Base-by-base conservation (phyloP, 257 asterid genomes). In the Handroanthus guayacan region DNA sequence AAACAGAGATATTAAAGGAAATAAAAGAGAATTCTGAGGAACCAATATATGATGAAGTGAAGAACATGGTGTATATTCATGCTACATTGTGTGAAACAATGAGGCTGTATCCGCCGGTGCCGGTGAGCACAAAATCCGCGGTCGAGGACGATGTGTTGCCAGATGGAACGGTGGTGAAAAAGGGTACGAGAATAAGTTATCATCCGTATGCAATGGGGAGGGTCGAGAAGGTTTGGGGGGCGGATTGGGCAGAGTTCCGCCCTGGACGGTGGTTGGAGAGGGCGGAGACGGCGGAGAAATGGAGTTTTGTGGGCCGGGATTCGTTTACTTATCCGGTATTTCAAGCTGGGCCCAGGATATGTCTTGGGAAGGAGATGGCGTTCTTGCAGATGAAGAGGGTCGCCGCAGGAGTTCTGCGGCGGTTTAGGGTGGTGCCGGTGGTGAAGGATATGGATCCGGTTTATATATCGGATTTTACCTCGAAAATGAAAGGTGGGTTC, bases 181-280 rank as follows among this genome's bases (percentile, higher is more conserved):
- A 86, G 83, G 93, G 90, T 3, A 82, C 85, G 2, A 82, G 87
- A 39, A 76, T 89, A 11, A 68, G 78, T 12, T 91, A 86, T 41
- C 92, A 89, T 31, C 85, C 90, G 9, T 91, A 87, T 44, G 95
- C 95, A 0, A 91, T 91, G 97, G 97, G 93, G 52, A 63, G 97
- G 79, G 78, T 75, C 2, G 87, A 87, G 82, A 43, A 74, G 66
- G 82, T 89, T 11, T 89, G 91, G 93, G 95, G 97, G 3, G 13
- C 68, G 8, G 95, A 91, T 56, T 91, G 91, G 91, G 80, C 79
- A n/a, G 82, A 77, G 78, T 91, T 89, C 73, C 80, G 79, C 2
- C 97, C 97, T 0, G 81, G 55, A 65, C 78, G 97, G 85, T 91
- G 95, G 97, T 36, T 91, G 81, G 86, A 81, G 71, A 2, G 78